These are phyloP conservation scores for Naumovozyma castellii DNA, from an alignment of 805 yeast genomes.

Conservation along the genomic window DNA sequence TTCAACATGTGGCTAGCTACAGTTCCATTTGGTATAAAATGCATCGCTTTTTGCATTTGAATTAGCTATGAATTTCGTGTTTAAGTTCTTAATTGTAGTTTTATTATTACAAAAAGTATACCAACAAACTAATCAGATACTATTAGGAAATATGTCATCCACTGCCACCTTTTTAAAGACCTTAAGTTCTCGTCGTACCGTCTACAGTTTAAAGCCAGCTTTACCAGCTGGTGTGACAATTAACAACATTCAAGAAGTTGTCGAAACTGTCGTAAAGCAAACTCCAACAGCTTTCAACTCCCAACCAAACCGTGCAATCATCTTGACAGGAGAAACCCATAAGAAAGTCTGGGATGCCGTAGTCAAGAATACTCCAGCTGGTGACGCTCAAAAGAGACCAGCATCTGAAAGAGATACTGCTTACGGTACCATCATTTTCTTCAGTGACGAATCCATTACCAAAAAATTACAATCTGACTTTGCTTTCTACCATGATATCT, in stretches of 20 bases:
- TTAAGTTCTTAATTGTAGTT: too few species aligned
- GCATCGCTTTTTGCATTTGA: too few species aligned
- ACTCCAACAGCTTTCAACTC: constrained; percentile 48
- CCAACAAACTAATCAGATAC: neutral
- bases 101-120: neutral
- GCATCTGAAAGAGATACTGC: constrained; percentile 37
- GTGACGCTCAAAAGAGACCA: constrained; percentile 34
- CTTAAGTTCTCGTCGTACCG: constrained; percentile 37
- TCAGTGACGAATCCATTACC: constrained; percentile 36
- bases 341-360: constrained; percentile 38
- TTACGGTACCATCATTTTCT: constrained; percentile 42
- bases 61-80: too few species aligned
- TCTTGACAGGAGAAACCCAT: constrained; percentile 39
- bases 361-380: constrained; percentile 31
- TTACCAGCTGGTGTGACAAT: constrained; percentile 35
- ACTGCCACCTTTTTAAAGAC: constrained; percentile 23
- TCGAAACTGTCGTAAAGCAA: constrained; percentile 36
- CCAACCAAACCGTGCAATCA: constrained; percentile 40
- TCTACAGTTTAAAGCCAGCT: constrained; percentile 38
- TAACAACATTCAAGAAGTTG: constrained; percentile 33
- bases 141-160: too few species aligned
- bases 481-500: constrained; percentile 35
- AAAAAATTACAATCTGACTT: constrained; percentile 35
- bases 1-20: too few species aligned
- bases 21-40: too few species aligned